Percentiles rank a stretch among this genome's conserved stretches.
phyloP scores from a whole-genome alignment of 2,329 filamentous ascomycete species.

The Aspergillus sp. region DNA sequence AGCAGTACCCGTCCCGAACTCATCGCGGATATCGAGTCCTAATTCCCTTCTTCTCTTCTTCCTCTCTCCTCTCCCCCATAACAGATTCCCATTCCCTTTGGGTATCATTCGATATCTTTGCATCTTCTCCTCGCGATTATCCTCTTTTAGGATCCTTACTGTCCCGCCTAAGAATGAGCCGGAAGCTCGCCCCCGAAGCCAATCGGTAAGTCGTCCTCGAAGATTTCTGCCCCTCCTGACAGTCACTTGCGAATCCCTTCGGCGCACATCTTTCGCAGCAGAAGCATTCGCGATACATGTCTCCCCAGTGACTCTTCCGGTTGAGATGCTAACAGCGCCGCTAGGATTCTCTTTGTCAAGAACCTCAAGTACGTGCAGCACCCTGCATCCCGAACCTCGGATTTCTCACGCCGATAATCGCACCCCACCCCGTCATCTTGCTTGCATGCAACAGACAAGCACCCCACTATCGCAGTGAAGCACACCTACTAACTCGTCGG shows the following conservation, averaged over 20 bases:
- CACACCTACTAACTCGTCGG: slow-evolving; percentile 11
- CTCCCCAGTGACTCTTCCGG: too few species aligned
- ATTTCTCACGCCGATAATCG: slow-evolving; percentile 2
- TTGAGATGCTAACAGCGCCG: neutral
- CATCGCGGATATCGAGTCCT: slow-evolving; percentile 21
- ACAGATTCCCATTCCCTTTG: slow-evolving; percentile 15
- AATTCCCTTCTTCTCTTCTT: slow-evolving; percentile 13
- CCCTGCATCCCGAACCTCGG: slow-evolving; percentile 4
- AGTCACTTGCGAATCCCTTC: slow-evolving; percentile 4
- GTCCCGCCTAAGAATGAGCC: slow-evolving; percentile 40
- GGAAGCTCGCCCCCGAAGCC: slow-evolving; percentile 97
- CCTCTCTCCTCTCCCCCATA: slow-evolving; percentile 4
- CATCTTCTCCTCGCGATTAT: slow-evolving; percentile 6
- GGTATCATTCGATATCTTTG: slow-evolving; percentile 20
- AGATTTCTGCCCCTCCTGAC: slow-evolving; percentile 25
- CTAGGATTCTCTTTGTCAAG: slow-evolving; percentile 99
- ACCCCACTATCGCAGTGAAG: neutral
- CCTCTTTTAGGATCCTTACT: slow-evolving; percentile 14
- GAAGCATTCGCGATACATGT: neutral
- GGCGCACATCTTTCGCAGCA: neutral
- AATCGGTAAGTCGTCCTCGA: slow-evolving; percentile 69
- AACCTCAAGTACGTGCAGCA: slow-evolving; percentile 76
- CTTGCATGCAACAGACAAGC: neutral
- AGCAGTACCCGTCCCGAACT: slow-evolving; percentile 22
- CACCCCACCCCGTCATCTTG: neutral